Evolutionary conservation across 1,139 yeast species (phyloP).

Genomic region (Suhomyces maxii): DNA sequence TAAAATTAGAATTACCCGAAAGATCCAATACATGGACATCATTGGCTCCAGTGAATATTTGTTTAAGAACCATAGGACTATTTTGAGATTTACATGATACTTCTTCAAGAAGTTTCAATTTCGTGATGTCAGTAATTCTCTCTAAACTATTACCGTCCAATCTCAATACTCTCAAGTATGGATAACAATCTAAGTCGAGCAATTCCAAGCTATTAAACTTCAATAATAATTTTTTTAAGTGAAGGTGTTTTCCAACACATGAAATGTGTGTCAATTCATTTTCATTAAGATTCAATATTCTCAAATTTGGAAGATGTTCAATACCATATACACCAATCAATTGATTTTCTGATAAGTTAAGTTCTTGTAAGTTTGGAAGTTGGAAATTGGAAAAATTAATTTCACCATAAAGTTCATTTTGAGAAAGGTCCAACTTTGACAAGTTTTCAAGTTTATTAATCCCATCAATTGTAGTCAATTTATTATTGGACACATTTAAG

Average conservation of each 20-base stretch:
- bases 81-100: conserved; percentile 43
- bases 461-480: conserved; percentile 35
- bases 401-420: conserved; percentile 40
- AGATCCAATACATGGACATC: conserved; percentile 35
- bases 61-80: conserved; percentile 19
- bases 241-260: conserved; percentile 25
- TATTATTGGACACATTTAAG: conserved; percentile 35
- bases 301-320: conserved; percentile 34
- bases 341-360: conserved; percentile 46
- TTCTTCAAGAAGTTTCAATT: conserved; percentile 40
- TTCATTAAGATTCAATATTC: conserved; percentile 45
- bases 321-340: conserved; percentile 35
- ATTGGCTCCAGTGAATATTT: conserved; percentile 19
- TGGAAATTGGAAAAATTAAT: conserved; percentile 37
- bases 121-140: conserved; percentile 26
- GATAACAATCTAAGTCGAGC: conserved; percentile 35
- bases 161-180: conserved; percentile 44
- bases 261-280: conserved; percentile 34
- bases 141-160: conserved; percentile 46
- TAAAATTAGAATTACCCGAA: conserved; percentile 35
- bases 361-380: conserved; percentile 43
- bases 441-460: conserved; percentile 43
- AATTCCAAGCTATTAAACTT: conserved; percentile 38
- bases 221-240: conserved; percentile 44
- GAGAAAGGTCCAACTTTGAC: conserved; percentile 40